Conservation (phyloP, 495 filamentous ascomycete species). For the Letharia columbiana region DNA sequence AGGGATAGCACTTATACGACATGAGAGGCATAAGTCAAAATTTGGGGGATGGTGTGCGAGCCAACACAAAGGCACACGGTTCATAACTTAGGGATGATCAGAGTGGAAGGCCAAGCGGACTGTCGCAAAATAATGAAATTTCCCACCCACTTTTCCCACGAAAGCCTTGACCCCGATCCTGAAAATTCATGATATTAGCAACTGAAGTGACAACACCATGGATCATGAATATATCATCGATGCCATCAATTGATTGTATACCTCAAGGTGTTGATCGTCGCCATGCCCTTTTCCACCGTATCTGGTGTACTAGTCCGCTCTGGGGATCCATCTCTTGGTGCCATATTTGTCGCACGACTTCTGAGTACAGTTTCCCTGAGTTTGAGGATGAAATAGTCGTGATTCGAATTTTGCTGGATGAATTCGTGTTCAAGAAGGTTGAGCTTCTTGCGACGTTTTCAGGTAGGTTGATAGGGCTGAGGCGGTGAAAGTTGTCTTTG, state of each 20-base stretch:
- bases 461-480: slow-evolving; percentile 6
- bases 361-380: neutral
- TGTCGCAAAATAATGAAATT: neutral
- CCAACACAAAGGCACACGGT: no score
- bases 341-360: slow-evolving; percentile 32
- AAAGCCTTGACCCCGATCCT: slow-evolving; percentile 68
- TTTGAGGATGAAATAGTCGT: slow-evolving; percentile 6
- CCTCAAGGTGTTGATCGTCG: slow-evolving; percentile 70
- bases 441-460: neutral
- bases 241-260: slow-evolving; percentile 24
- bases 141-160: slow-evolving; percentile 54
- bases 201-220: neutral
- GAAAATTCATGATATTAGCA: slow-evolving; percentile 29
- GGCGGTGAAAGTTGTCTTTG: neutral
- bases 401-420: slow-evolving; percentile 14
- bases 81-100: neutral
- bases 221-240: slow-evolving; percentile 26
- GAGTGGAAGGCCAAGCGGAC: neutral
- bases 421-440: neutral
- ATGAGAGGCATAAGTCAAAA: neutral
- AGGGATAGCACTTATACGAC: slow-evolving; percentile 23
- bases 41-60: no score
- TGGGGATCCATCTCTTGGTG: slow-evolving; percentile 38
- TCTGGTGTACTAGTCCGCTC: slow-evolving; percentile 49
- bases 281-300: slow-evolving; percentile 65